Conservation (phyloP, 257 asterid genomes). For the Anisodus acutangulus region DNA sequence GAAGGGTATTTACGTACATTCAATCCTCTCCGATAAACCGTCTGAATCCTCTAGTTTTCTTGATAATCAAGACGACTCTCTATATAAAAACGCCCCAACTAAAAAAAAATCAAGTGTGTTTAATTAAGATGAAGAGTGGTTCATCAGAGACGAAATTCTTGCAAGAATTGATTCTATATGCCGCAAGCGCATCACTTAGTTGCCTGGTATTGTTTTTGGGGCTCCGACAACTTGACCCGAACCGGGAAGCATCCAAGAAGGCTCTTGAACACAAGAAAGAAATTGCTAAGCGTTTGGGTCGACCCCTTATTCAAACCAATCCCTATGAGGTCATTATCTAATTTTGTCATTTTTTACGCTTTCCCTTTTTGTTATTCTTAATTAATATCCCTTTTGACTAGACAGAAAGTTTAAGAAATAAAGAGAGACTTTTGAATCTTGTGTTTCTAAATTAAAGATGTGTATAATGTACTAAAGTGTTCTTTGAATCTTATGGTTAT, state of each 20-base stretch:
- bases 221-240: slow-evolving; percentile 76
- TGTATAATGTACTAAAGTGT: no score
- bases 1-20: not conserved
- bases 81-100: not conserved
- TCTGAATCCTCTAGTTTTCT: slow-evolving; percentile 11
- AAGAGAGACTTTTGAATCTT: no score
- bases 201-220: slow-evolving; percentile 78
- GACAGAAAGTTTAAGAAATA: no score
- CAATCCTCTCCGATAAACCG: not conserved
- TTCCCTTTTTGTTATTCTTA: not conserved
- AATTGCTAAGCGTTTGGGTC: slow-evolving; percentile 84
- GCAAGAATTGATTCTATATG: slow-evolving; percentile 73
- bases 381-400: no score
- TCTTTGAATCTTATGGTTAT: no score
- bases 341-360: not conserved
- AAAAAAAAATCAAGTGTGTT: not conserved
- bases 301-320: slow-evolving; percentile 79
- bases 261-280: slow-evolving; percentile 84
- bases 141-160: slow-evolving; percentile 63
- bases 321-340: slow-evolving; percentile 68
- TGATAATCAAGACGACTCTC: not conserved
- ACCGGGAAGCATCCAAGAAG: slow-evolving; percentile 80
- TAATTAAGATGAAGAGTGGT: slow-evolving; percentile 47
- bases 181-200: slow-evolving; percentile 92
- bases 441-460: no score